A percentile compares a stretch with the other conserved stretches of the same genome.
Evolutionary conservation across 192 early-diverging fungal species (phyloP).

Genomic region (Linnemannia exigua): DNA sequence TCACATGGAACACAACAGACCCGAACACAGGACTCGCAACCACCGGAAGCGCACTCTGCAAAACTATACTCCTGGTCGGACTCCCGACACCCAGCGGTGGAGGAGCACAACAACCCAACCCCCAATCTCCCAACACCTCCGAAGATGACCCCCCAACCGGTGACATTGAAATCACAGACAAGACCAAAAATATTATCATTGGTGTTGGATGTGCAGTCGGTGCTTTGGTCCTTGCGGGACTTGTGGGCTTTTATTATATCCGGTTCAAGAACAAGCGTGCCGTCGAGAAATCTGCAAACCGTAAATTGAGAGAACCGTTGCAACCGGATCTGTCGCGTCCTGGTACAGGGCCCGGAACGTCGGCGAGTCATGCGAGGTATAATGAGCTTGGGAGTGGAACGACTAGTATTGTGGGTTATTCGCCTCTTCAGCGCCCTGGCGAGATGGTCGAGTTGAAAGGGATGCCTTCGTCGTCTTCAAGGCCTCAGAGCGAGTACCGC

Average conservation of each 20-base stretch:
- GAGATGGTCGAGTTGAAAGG: conserved; percentile 24
- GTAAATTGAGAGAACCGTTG: conserved; percentile 32
- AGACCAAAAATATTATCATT: conserved; percentile 40
- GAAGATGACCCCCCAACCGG: conserved; percentile 15
- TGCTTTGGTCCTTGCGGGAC: conserved; percentile 31
- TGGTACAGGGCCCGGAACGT: background rate
- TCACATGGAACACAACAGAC: conserved; percentile 32
- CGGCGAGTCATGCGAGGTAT: conserved; percentile 7
- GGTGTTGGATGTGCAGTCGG: conserved; percentile 46
- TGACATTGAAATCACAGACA: conserved; percentile 15
- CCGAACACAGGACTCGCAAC: background rate
- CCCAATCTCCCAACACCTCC: background rate
- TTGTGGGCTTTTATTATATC: conserved; percentile 43
- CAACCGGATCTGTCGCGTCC: background rate
- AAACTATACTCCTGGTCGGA: conserved; percentile 34
- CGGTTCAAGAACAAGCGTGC: conserved; percentile 45
- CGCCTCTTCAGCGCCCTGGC: background rate
- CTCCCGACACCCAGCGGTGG: no score
- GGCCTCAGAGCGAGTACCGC: conserved; percentile 3
- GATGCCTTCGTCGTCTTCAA: background rate
- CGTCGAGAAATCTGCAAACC: background rate
- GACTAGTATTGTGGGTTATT: conserved; percentile 14
- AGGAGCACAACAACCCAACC: background rate
- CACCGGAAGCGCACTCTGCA: conserved; percentile 16
- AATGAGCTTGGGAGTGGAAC: conserved; percentile 16